These are phyloP conservation scores for Williopsis jadinii DNA, from an alignment of 1,139 yeast genomes.

Conservation along the genomic window DNA sequence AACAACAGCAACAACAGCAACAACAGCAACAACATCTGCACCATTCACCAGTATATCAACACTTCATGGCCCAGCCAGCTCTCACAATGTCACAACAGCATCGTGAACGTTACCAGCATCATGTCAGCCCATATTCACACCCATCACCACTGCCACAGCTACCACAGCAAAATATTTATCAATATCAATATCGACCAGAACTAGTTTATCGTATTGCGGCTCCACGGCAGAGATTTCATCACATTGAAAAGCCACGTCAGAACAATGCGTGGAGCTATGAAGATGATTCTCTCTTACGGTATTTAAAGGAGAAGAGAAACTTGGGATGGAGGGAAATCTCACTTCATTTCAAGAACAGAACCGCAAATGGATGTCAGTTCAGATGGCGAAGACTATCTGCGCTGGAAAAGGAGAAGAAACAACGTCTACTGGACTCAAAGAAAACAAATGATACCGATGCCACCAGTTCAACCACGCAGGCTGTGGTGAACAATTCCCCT, in stretches of 20 bases:
- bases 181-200: no score
- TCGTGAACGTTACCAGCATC: no score
- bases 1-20: background rate
- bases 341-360: conserved; percentile 56
- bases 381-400: conserved; percentile 63
- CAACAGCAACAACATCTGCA: conserved; percentile 1
- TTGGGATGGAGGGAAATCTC: conserved; percentile 77
- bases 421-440: no score
- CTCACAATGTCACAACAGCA: no score
- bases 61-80: background rate
- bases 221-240: background rate
- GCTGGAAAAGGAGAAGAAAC: conserved; percentile 5
- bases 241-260: conserved; percentile 6
- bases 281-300: conserved; percentile 60
- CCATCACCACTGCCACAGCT: no score
- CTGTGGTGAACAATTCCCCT: no score
- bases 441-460: no score
- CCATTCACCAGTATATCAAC: background rate
- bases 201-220: no score
- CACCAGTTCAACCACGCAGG: no score
- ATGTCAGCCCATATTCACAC: no score
- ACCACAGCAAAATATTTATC: no score
- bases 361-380: conserved; percentile 75
- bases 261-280: conserved; percentile 58
- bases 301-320: conserved; percentile 62